Evolutionary conservation across 768 basidiomycete genomes (phyloP).

Genomic region (Calocybe cyanea): DNA sequence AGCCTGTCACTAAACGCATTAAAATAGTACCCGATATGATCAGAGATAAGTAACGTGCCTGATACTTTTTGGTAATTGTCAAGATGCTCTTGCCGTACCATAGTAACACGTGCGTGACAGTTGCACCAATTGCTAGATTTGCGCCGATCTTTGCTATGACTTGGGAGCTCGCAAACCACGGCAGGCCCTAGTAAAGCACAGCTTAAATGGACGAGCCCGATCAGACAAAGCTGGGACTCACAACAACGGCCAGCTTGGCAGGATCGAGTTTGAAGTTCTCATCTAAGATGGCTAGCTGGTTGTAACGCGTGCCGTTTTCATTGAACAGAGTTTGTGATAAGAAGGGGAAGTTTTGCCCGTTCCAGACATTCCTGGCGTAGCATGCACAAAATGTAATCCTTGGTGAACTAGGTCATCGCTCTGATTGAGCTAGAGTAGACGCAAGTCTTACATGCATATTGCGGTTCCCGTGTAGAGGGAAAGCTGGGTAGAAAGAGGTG

Average conservation of each 20-base stretch:
- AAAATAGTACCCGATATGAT: not conserved
- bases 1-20: conserved; percentile 12
- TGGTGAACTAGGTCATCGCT: not conserved
- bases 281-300: conserved; percentile 52
- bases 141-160: conserved; percentile 36
- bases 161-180: conserved; percentile 44
- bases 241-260: conserved; percentile 41
- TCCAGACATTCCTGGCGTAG: conserved; percentile 51
- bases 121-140: conserved; percentile 40
- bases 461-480: conserved; percentile 46
- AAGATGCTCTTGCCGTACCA: conserved; percentile 53
- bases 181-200: conserved; percentile 33
- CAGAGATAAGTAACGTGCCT: conserved; percentile 23
- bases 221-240: conserved; percentile 26
- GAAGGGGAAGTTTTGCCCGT: conserved; percentile 58
- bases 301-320: conserved; percentile 42
- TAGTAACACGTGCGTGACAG: conserved; percentile 45
- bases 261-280: conserved; percentile 46
- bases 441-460: conserved; percentile 40
- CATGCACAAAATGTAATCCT: conserved; percentile 42
- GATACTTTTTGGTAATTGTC: conserved; percentile 36
- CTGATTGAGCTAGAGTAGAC: not conserved
- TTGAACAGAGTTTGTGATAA: conserved; percentile 48
- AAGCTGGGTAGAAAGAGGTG: conserved; percentile 52
- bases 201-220: conserved; percentile 19